These are phyloP conservation scores for Phytopythium cucurbitacearum DNA, from an alignment of 352 stramenopile genomes.

Conservation along the genomic window DNA sequence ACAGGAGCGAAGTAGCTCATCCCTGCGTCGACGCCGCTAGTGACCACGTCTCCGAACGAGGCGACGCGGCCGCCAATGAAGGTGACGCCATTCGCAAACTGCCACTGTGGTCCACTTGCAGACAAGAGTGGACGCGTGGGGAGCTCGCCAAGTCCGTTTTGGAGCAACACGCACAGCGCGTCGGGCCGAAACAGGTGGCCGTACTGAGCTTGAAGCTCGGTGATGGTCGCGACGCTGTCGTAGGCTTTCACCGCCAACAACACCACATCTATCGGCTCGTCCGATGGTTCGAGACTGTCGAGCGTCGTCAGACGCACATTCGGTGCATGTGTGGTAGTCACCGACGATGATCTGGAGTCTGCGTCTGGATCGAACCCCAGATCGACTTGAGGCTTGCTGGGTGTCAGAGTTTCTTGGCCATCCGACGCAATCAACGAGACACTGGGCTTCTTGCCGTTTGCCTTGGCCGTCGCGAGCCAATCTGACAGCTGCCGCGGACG, in stretches of 20 bases:
- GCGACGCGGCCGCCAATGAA: slow-evolving; percentile 49
- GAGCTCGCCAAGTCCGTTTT: slow-evolving; percentile 57
- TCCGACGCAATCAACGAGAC: slow-evolving; percentile 3
- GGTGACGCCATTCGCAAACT: slow-evolving; percentile 61
- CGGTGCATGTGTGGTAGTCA: not conserved
- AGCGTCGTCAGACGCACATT: slow-evolving; percentile 37
- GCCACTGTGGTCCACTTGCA: slow-evolving; percentile 9
- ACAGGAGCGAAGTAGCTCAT: slow-evolving; percentile 55
- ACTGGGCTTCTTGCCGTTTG: slow-evolving; percentile 1
- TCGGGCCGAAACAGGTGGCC: slow-evolving; percentile 34
- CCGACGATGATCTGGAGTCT: too few species aligned
- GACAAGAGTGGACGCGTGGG: not conserved
- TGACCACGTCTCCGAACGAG: slow-evolving; percentile 35
- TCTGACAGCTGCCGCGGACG: slow-evolving; percentile 34
- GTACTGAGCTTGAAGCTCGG: slow-evolving; percentile 26
- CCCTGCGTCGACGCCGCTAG: slow-evolving; percentile 38
- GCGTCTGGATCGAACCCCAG: slow-evolving; percentile 1
- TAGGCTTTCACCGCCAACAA: slow-evolving; percentile 69
- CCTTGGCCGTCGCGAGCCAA: slow-evolving; percentile 9
- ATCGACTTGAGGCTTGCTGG: not conserved
- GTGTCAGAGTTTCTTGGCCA: too few species aligned
- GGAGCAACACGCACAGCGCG: slow-evolving; percentile 53
- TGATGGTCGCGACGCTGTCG: slow-evolving; percentile 38
- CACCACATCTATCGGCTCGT: slow-evolving; percentile 43
- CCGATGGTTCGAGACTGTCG: slow-evolving; percentile 1